Base-by-base conservation (phyloP, 2,329 filamentous ascomycete genomes). In the Graphilbum sp. region DNA sequence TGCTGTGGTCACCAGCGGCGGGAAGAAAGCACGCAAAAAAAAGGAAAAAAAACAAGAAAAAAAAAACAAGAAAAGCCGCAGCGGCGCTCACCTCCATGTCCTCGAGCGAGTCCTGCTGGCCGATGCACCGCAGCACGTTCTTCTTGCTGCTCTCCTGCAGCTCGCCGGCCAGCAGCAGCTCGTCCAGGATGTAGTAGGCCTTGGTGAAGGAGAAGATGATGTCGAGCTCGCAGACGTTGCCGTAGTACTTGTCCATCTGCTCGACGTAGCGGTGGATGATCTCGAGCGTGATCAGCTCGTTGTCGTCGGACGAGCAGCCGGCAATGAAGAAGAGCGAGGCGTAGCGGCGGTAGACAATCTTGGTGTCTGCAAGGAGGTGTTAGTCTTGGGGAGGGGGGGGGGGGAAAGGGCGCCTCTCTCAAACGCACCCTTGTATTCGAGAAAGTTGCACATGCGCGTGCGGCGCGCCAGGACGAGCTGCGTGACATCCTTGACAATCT, bases 191-290 rank as follows among this genome's bases (percentile, higher is more conserved):
- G 62, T 96, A 98, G 62, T 98, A 98, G 43, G 90, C 90, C 62
- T 98, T 98, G 51, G 94, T 93, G 60, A 98, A 98, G 58, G 94
- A 96, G 73, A 98, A 98, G 59, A 98, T 98, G 62, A 96, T 95
- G 59, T 96, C 87, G 47, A 98, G 74, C 65, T 98, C 90, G 76
- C 90, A 98, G 43, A 98, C 90, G 59, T 98, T 98, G 60, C 90
- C 90, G 60, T 96, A 98, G 67, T 98, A 98, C 61, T 98, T 98
- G 70, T 98, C 90, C 90, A 98, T 98, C 64, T 98, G 90, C 62
- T 98, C 90, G 55, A 98, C 90, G 58, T 98, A 98, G 62, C 90
- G 85, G 61, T 98, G 90, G 52, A 98, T 92, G 55, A 98, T 86
- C 61, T 98, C 90, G 55, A 98, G 84, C 19, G 85, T 94, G 58